Evolutionary conservation across 495 filamentous ascomycete genomes (phyloP).

Genomic region (Penicillium canescens): DNA sequence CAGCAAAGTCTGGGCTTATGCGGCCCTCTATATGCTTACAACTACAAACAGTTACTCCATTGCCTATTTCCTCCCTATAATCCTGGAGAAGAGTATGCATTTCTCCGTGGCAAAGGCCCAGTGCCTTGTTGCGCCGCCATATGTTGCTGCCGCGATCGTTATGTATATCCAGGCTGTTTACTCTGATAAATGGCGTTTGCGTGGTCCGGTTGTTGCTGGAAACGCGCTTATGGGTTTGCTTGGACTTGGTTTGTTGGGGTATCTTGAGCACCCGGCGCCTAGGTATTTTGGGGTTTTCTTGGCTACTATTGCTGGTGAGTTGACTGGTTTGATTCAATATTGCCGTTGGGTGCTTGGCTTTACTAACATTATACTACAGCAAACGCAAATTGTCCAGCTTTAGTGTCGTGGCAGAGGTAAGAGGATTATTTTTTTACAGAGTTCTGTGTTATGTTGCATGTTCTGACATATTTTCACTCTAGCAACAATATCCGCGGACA

Average conservation of each 20-base stretch:
- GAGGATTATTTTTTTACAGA: neutral
- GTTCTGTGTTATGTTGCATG: neutral
- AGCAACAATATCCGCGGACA: constrained; percentile 60
- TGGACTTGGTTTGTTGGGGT: neutral
- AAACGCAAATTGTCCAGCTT: constrained; percentile 14
- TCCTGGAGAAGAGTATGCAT: constrained; percentile 60
- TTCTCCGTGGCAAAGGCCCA: constrained; percentile 55
- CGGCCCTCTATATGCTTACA: constrained; percentile 45
- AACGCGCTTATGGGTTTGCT: constrained; percentile 30
- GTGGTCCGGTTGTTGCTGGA: constrained; percentile 51
- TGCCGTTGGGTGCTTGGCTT: neutral
- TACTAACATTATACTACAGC: constrained; percentile 10
- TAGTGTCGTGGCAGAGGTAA: constrained; percentile 18
- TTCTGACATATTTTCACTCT: constrained; percentile 45
- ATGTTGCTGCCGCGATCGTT: constrained; percentile 51
- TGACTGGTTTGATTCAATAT: neutral
- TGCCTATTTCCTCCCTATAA: constrained; percentile 66
- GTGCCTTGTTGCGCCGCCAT: constrained; percentile 59
- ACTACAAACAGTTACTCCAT: constrained; percentile 54
- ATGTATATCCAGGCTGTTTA: constrained; percentile 34
- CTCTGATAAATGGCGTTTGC: constrained; percentile 46
- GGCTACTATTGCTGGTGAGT: constrained; percentile 3
- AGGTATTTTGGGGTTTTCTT: constrained; percentile 4
- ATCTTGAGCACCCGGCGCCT: neutral
- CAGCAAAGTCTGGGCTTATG: constrained; percentile 56